Percentiles rank a stretch among this genome's conserved stretches.
phyloP scores from a whole-genome alignment of 1,284 basidiomycete species.

The Ustilago lituana region DNA sequence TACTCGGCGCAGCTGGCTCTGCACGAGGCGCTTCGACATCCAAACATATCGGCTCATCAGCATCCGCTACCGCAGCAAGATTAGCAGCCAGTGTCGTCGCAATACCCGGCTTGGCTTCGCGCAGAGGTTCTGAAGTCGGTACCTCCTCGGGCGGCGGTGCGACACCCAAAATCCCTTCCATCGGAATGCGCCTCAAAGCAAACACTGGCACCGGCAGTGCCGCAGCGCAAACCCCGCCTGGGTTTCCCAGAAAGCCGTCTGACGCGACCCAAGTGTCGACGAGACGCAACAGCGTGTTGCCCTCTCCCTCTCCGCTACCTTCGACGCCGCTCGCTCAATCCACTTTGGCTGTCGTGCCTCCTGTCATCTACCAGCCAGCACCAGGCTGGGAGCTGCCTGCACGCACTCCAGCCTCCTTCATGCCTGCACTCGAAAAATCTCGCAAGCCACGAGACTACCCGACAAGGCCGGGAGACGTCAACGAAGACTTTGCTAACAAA shows the following conservation, averaged over 20 bases:
- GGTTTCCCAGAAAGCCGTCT: conserved; percentile 38
- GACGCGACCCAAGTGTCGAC: conserved; percentile 31
- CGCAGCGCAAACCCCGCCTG: conserved; percentile 26
- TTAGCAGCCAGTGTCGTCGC: conserved; percentile 8
- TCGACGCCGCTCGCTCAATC: conserved; percentile 33
- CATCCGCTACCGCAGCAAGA: conserved; percentile 13
- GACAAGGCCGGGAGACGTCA: conserved; percentile 59
- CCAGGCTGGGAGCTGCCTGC: conserved; percentile 58
- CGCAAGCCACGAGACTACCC: conserved; percentile 52
- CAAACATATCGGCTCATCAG: conserved; percentile 17
- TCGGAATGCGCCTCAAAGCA: conserved; percentile 54
- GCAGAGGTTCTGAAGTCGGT: conserved; percentile 25
- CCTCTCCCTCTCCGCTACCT: conserved; percentile 41
- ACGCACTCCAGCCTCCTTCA: conserved; percentile 47
- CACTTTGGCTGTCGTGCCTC: conserved; percentile 2
- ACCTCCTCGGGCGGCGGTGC: conserved; percentile 5
- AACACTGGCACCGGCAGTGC: conserved; percentile 31
- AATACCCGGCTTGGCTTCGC: conserved; percentile 8
- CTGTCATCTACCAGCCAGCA: conserved; percentile 34
- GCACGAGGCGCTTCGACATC: conserved; percentile 19
- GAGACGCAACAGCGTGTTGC: conserved; percentile 44
- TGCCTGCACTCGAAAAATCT: conserved; percentile 49
- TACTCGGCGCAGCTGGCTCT: conserved; percentile 24
- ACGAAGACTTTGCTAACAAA: conserved; percentile 59
- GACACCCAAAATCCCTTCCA: conserved; percentile 29